Percentiles rank a stretch among this genome's conserved stretches.
phyloP scores from a whole-genome alignment of 768 basidiomycete genomes.

The Agrocybe praecox region DNA sequence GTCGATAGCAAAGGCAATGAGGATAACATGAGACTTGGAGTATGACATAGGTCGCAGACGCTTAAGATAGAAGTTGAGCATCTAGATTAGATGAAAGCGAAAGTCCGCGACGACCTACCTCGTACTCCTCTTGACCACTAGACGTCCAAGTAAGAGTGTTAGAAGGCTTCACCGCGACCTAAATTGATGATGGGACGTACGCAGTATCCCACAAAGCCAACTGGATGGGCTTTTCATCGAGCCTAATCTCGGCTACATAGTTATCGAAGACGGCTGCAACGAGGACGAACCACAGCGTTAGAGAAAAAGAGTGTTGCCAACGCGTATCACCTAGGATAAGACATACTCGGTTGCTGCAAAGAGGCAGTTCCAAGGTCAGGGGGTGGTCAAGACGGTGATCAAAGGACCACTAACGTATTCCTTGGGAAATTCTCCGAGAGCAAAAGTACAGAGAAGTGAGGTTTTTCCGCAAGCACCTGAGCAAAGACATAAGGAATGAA shows the following conservation, averaged over 20 bases:
- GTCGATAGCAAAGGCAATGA: slow-evolving; percentile 96
- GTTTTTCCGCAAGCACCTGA: slow-evolving; percentile 97
- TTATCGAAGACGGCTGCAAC: slow-evolving; percentile 94
- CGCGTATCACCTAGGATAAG: slow-evolving; percentile 13
- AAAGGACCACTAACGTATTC: slow-evolving; percentile 75
- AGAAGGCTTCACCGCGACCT: slow-evolving; percentile 10
- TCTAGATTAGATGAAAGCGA: slow-evolving; percentile 2
- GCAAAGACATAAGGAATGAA: slow-evolving; percentile 22
- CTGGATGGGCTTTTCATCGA: slow-evolving; percentile 98
- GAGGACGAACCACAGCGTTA: slow-evolving; percentile 15
- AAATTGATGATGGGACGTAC: slow-evolving; percentile 51
- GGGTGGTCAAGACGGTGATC: slow-evolving; percentile 12
- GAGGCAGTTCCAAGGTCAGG: slow-evolving; percentile 6
- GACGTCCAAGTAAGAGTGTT: slow-evolving; percentile 15
- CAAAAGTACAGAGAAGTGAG: slow-evolving; percentile 87
- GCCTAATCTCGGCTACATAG: slow-evolving; percentile 96
- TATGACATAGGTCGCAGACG: slow-evolving; percentile 96
- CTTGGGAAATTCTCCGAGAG: slow-evolving; percentile 92
- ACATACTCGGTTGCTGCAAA: slow-evolving; percentile 58
- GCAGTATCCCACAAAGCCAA: slow-evolving; percentile 99
- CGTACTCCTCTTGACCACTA: slow-evolving; percentile 99
- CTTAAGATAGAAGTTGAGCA: slow-evolving; percentile 38
- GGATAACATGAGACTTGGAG: slow-evolving; percentile 97
- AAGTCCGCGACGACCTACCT: slow-evolving; percentile 49
- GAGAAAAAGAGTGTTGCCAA: slow-evolving; percentile 13